Conservation (phyloP, 305 asterid genomes). For the Petunia hybrid region DNA sequence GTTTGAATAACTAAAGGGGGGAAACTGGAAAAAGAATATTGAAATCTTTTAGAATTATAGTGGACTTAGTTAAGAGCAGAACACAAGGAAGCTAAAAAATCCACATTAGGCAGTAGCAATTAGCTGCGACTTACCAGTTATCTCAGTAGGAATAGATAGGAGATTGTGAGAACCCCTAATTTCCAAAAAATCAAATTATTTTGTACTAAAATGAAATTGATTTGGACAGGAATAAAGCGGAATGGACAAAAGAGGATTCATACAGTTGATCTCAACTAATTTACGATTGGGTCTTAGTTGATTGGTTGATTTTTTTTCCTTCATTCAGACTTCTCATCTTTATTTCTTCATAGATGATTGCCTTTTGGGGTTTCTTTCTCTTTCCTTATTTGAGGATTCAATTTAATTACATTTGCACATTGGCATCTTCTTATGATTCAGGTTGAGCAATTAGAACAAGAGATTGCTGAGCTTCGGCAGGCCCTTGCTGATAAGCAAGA, state of each 20-base stretch:
- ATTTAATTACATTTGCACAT: constrained; percentile 12
- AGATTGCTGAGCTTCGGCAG: constrained; percentile 68
- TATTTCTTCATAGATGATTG: background rate
- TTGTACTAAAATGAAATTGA: background rate
- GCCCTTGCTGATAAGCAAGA: constrained; percentile 90
- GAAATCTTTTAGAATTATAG: constrained; percentile 4
- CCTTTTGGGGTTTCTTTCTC: constrained; percentile 18
- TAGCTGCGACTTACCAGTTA: background rate
- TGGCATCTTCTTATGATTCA: constrained; percentile 43
- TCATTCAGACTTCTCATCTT: background rate
- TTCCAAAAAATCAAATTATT: background rate
- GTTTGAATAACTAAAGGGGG: background rate
- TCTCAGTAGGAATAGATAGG: background rate
- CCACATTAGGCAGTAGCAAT: background rate
- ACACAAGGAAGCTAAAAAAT: constrained; percentile 13
- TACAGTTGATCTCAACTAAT: constrained; percentile 24
- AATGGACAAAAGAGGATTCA: background rate
- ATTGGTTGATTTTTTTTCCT: constrained; percentile 8
- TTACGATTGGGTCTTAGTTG: constrained; percentile 10
- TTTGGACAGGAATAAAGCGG: constrained; percentile 1
- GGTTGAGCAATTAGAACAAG: constrained; percentile 91
- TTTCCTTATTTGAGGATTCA: constrained; percentile 8
- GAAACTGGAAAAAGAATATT: constrained; percentile 14
- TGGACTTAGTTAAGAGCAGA: constrained; percentile 24
- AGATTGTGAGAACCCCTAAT: background rate